Evolutionary conservation across 2,329 filamentous ascomycete genomes (phyloP).

Genomic region (Neofusicoccum ribis): DNA sequence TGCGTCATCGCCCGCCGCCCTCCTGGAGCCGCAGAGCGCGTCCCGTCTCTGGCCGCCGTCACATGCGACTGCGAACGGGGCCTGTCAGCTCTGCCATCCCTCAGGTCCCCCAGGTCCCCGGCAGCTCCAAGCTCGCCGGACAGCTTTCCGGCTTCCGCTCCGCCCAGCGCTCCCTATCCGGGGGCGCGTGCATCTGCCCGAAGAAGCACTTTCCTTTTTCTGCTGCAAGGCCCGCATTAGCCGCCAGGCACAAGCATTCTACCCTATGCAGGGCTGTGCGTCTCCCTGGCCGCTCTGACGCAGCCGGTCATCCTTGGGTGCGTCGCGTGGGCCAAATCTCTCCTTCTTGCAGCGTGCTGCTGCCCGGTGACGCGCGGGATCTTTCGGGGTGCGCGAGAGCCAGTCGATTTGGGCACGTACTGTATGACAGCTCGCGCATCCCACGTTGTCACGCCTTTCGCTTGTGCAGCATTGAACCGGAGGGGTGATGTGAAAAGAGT

Average conservation of each 20-base stretch:
- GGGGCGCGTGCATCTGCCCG: neutral
- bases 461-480: too few relatives aligned
- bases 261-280: neutral
- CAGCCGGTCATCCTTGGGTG: neutral
- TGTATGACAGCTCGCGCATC: too few relatives aligned
- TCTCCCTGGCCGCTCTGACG: neutral
- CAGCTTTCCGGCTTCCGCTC: neutral
- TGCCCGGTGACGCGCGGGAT: neutral
- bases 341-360: neutral
- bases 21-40: neutral
- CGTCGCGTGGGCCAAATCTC: neutral
- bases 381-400: neutral
- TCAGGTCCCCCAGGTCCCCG: neutral
- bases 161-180: neutral
- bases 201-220: slow-evolving; percentile 10
- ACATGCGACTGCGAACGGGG: neutral
- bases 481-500: too few relatives aligned
- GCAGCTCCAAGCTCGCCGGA: neutral
- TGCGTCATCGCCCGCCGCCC: neutral
- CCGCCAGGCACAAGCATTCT: neutral
- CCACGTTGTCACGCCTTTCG: too few relatives aligned
- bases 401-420: neutral
- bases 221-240: neutral
- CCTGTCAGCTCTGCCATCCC: too few relatives aligned
- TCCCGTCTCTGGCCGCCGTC: neutral